Evolutionary conservation across 2,329 filamentous ascomycete species (phyloP).

Genomic region (Pezicula radicicola): DNA sequence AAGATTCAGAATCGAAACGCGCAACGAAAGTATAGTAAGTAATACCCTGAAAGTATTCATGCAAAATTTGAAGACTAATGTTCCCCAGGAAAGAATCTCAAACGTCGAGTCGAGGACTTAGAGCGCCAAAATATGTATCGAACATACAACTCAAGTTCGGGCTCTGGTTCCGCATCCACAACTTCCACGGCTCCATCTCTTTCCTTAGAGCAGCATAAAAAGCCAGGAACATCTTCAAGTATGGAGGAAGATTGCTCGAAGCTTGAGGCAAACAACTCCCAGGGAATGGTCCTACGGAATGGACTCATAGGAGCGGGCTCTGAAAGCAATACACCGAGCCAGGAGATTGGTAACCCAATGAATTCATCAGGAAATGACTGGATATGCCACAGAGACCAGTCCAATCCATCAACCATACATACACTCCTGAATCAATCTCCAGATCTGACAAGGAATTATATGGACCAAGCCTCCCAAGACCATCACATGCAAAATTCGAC

Average conservation of each 20-base stretch:
- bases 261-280: neutral
- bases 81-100: constrained; percentile 2
- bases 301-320: neutral
- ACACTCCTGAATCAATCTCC: neutral
- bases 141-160: neutral
- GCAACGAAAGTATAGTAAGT: constrained; percentile 6
- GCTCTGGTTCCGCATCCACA: neutral
- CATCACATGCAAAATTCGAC: neutral
- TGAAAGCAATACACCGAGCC: neutral
- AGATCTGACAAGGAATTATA: neutral
- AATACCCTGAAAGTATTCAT: neutral
- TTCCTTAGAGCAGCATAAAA: neutral
- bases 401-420: neutral
- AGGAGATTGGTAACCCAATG: neutral
- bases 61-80: neutral
- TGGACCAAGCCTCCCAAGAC: neutral
- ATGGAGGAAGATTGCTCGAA: neutral
- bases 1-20: constrained; percentile 8
- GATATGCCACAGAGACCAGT: neutral
- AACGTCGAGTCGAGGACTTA: constrained; percentile 2
- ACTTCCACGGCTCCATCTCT: neutral
- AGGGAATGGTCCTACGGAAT: neutral
- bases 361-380: neutral
- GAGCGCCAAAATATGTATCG: constrained; percentile 3
- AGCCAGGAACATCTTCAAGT: neutral